Conservation (phyloP, 768 basidiomycete species). For the Lentinula boryana region DNA sequence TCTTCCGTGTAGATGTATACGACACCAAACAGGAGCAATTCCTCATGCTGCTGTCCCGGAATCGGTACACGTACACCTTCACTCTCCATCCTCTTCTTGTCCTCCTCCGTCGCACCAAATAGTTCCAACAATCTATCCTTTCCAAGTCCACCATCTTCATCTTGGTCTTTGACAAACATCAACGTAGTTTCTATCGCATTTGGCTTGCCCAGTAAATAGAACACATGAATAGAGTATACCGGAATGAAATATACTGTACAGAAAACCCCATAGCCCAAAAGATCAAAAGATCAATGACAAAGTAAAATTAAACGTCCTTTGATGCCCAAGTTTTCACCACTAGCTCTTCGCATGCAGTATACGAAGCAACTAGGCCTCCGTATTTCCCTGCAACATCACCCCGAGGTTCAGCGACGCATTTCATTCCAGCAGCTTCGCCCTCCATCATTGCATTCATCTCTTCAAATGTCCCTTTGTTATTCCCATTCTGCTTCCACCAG, state of each 20-base stretch:
- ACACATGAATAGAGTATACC: no score
- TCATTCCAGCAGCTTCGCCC: slow-evolving; percentile 44
- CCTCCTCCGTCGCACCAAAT: slow-evolving; percentile 55
- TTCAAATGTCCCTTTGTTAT: slow-evolving; percentile 44
- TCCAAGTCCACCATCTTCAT: slow-evolving; percentile 13
- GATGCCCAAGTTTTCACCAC: slow-evolving; percentile 23
- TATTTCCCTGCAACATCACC: slow-evolving; percentile 42
- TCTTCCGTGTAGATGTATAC: background rate
- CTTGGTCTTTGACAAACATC: slow-evolving; percentile 40
- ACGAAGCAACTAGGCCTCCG: slow-evolving; percentile 43
- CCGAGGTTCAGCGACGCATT: slow-evolving; percentile 56
- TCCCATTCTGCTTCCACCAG: slow-evolving; percentile 16
- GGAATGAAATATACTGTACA: background rate
- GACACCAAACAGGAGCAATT: background rate
- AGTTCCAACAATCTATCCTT: slow-evolving; percentile 48
- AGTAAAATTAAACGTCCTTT: background rate
- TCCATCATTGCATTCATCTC: slow-evolving; percentile 44
- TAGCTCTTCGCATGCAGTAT: slow-evolving; percentile 51
- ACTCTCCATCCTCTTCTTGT: slow-evolving; percentile 20
- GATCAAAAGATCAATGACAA: background rate
- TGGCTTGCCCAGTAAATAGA: slow-evolving; percentile 33
- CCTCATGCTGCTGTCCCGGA: slow-evolving; percentile 7
- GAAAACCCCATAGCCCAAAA: background rate
- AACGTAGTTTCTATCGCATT: slow-evolving; percentile 64
- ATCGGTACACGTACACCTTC: slow-evolving; percentile 3